Conservation (phyloP, 768 basidiomycete genomes). For the Asterophora parasitica region DNA sequence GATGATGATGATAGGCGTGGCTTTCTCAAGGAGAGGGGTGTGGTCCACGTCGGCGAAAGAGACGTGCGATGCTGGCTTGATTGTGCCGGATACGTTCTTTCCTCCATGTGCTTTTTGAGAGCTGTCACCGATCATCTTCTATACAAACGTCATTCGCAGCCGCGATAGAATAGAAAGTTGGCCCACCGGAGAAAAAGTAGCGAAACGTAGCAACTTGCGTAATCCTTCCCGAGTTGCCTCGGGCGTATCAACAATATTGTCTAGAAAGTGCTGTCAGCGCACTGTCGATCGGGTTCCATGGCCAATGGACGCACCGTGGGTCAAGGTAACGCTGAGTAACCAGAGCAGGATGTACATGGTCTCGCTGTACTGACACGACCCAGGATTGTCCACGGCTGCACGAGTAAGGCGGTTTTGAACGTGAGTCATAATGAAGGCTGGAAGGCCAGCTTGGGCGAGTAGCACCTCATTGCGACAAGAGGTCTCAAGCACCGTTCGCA, state of each 20-base stretch:
- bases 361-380: conserved; percentile 11
- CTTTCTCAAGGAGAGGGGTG: conserved; percentile 31
- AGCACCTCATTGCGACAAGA: conserved; percentile 43
- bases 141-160: neutral
- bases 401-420: conserved; percentile 16
- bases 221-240: conserved; percentile 36
- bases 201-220: conserved; percentile 37
- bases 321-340: conserved; percentile 36
- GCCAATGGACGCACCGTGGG: conserved; percentile 29
- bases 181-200: conserved; percentile 22
- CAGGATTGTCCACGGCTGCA: conserved; percentile 7
- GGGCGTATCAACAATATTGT: conserved; percentile 31
- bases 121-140: neutral
- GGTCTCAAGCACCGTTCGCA: conserved; percentile 60
- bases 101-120: neutral
- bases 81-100: neutral
- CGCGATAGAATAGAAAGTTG: neutral
- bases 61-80: neutral
- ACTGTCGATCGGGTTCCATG: neutral
- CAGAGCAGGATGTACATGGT: conserved; percentile 31
- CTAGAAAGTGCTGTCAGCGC: conserved; percentile 17
- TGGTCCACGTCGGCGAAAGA: conserved; percentile 8
- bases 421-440: conserved; percentile 31
- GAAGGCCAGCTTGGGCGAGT: conserved; percentile 36
- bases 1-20: conserved; percentile 45